Percentiles rank a stretch among this genome's conserved stretches.
Conservation (phyloP, 2,329 filamentous ascomycete genomes). For the Pyrenochaeta sp. region DNA sequence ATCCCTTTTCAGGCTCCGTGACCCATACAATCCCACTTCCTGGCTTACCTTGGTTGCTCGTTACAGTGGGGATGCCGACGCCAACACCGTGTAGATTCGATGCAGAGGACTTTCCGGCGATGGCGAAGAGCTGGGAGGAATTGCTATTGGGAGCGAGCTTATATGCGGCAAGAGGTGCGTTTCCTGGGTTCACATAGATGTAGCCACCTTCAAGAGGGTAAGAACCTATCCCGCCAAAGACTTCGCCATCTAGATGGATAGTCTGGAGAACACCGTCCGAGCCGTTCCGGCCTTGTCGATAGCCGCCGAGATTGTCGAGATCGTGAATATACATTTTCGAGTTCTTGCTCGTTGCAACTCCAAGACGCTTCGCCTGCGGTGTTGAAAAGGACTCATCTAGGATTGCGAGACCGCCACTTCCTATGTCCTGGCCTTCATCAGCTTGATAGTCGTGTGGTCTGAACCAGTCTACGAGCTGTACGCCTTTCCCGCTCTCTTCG, state of each 20-base stretch:
- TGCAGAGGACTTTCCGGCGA: slow-evolving; percentile 37
- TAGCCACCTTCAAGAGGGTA: slow-evolving; percentile 40
- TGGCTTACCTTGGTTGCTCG: slow-evolving; percentile 48
- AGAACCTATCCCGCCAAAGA: slow-evolving; percentile 32
- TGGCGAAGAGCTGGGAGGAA: slow-evolving; percentile 32
- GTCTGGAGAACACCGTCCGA: slow-evolving; percentile 34
- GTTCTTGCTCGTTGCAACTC: slow-evolving; percentile 41
- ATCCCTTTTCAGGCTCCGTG: slow-evolving; percentile 50
- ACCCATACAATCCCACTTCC: slow-evolving; percentile 48
- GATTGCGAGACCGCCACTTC: slow-evolving; percentile 21
- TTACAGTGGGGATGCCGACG: slow-evolving; percentile 48
- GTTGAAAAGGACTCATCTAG: slow-evolving; percentile 28
- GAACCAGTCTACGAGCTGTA: slow-evolving; percentile 28
- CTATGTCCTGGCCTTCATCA: slow-evolving; percentile 23
- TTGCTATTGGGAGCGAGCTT: slow-evolving; percentile 25
- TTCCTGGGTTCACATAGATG: slow-evolving; percentile 41
- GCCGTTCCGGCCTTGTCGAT: slow-evolving; percentile 26
- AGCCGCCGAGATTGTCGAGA: slow-evolving; percentile 34
- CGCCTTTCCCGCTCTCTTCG: slow-evolving; percentile 11
- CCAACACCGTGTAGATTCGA: slow-evolving; percentile 37
- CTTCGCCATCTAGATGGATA: slow-evolving; percentile 25
- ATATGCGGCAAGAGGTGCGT: slow-evolving; percentile 40
- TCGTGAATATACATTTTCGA: slow-evolving; percentile 36
- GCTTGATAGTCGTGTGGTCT: slow-evolving; percentile 16
- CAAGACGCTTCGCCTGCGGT: slow-evolving; percentile 31